phyloP scores from a whole-genome alignment of 805 yeast species.

The Lipomyces sp. region DNA sequence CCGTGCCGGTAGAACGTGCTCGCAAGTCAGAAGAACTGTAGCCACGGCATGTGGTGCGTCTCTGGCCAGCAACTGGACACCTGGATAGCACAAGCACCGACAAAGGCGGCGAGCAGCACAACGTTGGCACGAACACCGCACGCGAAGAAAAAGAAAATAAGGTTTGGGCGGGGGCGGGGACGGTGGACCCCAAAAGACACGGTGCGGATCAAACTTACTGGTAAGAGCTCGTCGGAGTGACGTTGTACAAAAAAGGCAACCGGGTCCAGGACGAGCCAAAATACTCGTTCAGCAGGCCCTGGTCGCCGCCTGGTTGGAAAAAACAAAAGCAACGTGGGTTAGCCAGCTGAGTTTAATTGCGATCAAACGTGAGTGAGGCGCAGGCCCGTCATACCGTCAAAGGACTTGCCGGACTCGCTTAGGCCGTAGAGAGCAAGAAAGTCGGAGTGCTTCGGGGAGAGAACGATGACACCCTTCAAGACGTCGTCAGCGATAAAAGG shows the following conservation, averaged over 20 bases:
- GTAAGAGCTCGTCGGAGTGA: slow-evolving; percentile 63
- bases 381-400: slow-evolving; percentile 55
- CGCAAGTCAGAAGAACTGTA: no score
- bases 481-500: neutral
- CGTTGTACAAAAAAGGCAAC: slow-evolving; percentile 79
- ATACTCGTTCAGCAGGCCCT: slow-evolving; percentile 78
- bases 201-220: slow-evolving; percentile 46
- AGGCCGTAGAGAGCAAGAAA: slow-evolving; percentile 43
- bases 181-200: no score
- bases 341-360: no score
- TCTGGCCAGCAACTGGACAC: no score
- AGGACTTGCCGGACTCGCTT: slow-evolving; percentile 41
- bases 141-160: no score
- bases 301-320: slow-evolving; percentile 57
- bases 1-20: no score
- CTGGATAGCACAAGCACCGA: no score
- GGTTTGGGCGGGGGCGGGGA: no score
- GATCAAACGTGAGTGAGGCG: neutral
- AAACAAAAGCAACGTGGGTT: neutral
- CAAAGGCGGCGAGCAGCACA: no score
- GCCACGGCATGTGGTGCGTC: no score
- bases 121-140: no score
- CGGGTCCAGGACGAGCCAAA: slow-evolving; percentile 61
- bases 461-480: slow-evolving; percentile 52
- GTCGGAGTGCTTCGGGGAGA: slow-evolving; percentile 50